Conservation (phyloP, 306 rosid genomes). For the Glycine tomentella region DNA sequence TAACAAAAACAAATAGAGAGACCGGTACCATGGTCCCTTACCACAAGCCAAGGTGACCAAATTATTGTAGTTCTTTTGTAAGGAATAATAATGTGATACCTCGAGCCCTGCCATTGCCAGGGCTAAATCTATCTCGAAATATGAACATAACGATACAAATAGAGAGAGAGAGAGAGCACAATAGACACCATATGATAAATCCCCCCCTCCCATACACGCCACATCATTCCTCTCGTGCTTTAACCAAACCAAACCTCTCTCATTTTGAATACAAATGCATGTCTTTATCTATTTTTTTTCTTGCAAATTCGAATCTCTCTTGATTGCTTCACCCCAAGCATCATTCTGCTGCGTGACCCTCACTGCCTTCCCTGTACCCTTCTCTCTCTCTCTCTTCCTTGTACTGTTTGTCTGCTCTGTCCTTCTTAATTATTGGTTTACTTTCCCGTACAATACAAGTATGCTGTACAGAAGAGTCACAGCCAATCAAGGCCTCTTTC, state of each 20-base stretch:
- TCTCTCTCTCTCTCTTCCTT: background rate
- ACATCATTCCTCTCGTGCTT: constrained; percentile 63
- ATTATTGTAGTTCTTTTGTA: constrained; percentile 49
- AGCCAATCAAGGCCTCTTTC: constrained; percentile 44
- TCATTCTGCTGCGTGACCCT: constrained; percentile 67
- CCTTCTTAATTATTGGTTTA: constrained; percentile 57
- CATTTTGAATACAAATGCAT: constrained; percentile 37
- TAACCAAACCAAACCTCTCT: constrained; percentile 35
- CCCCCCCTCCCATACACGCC: constrained; percentile 43
- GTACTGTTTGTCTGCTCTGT: constrained; percentile 31
- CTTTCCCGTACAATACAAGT: constrained; percentile 49
- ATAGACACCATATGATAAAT: constrained; percentile 34
- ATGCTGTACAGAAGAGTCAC: constrained; percentile 20
- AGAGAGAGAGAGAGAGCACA: constrained; percentile 38
- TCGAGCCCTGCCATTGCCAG: constrained; percentile 74
- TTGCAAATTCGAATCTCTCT: constrained; percentile 59
- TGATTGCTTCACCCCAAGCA: constrained; percentile 72
- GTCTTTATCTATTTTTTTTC: constrained; percentile 22
- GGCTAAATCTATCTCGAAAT: constrained; percentile 76
- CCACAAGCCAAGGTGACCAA: constrained; percentile 61
- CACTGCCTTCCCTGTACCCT: background rate
- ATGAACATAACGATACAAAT: constrained; percentile 42
- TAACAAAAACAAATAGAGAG: constrained; percentile 50
- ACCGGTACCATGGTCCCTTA: constrained; percentile 37
- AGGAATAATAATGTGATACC: constrained; percentile 52